A percentile compares a stretch with the other conserved stretches of the same genome.
phyloP scores from a whole-genome alignment of 768 basidiomycete species.

The Leucocoprinus leucothites region DNA sequence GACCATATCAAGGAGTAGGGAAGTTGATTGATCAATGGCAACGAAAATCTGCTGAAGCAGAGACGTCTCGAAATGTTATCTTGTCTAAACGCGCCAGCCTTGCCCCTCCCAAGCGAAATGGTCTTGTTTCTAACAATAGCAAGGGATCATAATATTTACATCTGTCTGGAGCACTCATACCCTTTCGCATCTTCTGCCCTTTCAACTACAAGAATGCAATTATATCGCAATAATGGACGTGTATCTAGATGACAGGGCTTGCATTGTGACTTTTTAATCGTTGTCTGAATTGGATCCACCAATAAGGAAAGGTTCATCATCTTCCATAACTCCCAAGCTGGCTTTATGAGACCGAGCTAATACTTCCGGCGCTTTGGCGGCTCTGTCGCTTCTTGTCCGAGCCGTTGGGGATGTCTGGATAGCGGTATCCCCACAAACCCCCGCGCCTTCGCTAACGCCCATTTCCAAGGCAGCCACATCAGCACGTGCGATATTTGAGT shows the following conservation, averaged over 20 bases:
- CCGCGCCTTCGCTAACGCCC: conserved; percentile 47
- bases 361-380: conserved; percentile 45
- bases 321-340: background rate
- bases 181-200: conserved; percentile 14
- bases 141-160: conserved; percentile 8
- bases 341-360: conserved; percentile 19
- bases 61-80: conserved; percentile 29
- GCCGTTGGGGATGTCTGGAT: conserved; percentile 30
- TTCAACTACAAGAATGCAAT: conserved; percentile 10
- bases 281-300: conserved; percentile 1
- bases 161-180: background rate
- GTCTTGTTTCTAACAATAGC: conserved; percentile 24
- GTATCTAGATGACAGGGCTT: background rate
- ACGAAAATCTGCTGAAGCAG: conserved; percentile 65
- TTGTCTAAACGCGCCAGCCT: conserved; percentile 34
- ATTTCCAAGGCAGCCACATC: conserved; percentile 57
- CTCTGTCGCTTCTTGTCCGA: conserved; percentile 54
- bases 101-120: conserved; percentile 37
- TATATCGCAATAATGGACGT: background rate
- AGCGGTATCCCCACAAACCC: conserved; percentile 39
- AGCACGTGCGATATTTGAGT: conserved; percentile 65
- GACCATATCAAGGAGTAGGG: conserved; percentile 79
- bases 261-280: background rate
- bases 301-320: background rate
- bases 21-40: conserved; percentile 89